Evolutionary conservation across 352 stramenopile genomes (phyloP).

Genomic region (Pythium sp.): DNA sequence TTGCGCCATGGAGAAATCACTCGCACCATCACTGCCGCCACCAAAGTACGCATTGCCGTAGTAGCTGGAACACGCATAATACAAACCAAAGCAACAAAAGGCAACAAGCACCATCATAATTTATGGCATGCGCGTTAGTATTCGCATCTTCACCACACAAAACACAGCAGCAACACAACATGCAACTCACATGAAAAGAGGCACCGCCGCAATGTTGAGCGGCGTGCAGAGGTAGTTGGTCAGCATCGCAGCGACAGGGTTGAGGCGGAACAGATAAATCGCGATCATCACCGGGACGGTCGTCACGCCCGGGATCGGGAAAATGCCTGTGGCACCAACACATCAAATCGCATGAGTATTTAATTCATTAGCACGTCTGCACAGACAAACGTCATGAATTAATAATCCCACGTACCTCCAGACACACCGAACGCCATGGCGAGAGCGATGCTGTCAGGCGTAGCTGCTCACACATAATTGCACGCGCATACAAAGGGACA

Average conservation of each 20-base stretch:
- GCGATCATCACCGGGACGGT: slow-evolving; percentile 72
- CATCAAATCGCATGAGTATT: neutral
- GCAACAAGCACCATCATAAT: neutral
- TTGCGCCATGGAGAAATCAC: slow-evolving; percentile 61
- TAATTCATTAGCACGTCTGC: neutral
- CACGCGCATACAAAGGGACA: no score
- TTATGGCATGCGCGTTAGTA: no score
- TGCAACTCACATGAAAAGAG: slow-evolving; percentile 72
- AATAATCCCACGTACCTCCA: slow-evolving; percentile 29
- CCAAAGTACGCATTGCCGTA: slow-evolving; percentile 55
- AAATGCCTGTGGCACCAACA: slow-evolving; percentile 39
- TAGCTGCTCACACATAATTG: slow-evolving; percentile 30
- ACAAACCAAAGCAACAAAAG: neutral
- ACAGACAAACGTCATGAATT: no score
- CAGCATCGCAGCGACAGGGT: slow-evolving; percentile 79
- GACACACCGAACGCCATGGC: slow-evolving; percentile 79
- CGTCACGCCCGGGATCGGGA: slow-evolving; percentile 73
- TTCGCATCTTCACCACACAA: no score
- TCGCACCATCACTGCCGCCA: slow-evolving; percentile 26
- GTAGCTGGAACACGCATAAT: slow-evolving; percentile 26
- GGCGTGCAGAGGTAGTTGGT: slow-evolving; percentile 81
- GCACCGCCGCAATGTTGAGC: slow-evolving; percentile 73
- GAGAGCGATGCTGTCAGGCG: slow-evolving; percentile 66
- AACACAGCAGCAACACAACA: neutral
- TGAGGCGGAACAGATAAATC: slow-evolving; percentile 80